Conservation (phyloP, 371 early-diverging fungal genomes). For the Smittium culicis region DNA sequence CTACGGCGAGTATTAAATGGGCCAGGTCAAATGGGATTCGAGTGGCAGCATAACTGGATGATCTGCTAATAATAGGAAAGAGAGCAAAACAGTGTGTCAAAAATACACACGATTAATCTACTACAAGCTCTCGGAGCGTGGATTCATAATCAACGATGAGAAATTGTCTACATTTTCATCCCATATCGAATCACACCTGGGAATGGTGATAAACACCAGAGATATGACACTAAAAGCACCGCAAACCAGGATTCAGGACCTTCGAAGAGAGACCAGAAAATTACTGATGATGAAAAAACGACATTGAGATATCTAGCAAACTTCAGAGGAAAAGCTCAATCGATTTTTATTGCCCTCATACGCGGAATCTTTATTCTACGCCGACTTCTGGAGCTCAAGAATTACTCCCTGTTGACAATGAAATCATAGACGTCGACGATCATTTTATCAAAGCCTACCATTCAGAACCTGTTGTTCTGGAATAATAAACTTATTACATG, state of each 20-base stretch:
- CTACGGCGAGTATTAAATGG: background rate
- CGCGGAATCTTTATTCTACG: background rate
- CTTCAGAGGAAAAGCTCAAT: background rate
- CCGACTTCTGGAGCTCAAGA: slow-evolving; percentile 2
- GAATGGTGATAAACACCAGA: background rate
- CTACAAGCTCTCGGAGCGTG: background rate
- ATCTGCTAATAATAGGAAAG: background rate
- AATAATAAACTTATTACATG: background rate
- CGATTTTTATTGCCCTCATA: background rate
- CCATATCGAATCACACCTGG: background rate
- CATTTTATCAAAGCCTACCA: slow-evolving; percentile 1
- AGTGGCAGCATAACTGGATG: background rate
- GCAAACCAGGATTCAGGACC: background rate
- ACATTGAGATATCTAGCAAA: background rate
- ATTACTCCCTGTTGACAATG: background rate
- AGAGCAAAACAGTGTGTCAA: background rate
- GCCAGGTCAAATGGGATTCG: background rate
- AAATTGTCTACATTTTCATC: background rate
- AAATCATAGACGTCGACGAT: background rate
- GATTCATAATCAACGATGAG: background rate
- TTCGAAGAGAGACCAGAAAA: background rate
- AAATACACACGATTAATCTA: slow-evolving; percentile 10
- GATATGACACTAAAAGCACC: background rate
- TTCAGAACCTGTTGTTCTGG: slow-evolving; percentile 1
- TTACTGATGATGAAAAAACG: background rate